These are phyloP conservation scores for Lomentospora prolificans DNA, from an alignment of 2,329 filamentous ascomycete genomes.

Conservation along the genomic window DNA sequence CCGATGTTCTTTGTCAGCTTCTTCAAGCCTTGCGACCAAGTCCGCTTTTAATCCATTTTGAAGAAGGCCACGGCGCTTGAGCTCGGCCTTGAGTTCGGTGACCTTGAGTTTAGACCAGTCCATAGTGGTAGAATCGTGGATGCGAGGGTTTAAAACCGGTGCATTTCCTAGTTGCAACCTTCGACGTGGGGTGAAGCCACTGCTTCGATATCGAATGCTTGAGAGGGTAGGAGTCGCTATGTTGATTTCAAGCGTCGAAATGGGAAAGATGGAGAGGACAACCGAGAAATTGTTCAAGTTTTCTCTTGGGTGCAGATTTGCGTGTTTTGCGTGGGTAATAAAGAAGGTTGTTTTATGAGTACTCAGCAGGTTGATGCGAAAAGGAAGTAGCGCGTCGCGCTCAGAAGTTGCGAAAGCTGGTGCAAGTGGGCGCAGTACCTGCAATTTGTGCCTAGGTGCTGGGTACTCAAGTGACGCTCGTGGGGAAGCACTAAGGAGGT, in stretches of 20 bases:
- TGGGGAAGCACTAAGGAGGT: neutral
- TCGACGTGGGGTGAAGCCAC: neutral
- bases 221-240: neutral
- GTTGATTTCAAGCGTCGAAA: neutral
- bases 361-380: neutral
- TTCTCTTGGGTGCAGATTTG: no score
- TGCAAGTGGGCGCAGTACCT: neutral
- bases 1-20: slow-evolving; percentile 24
- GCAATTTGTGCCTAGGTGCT: neutral
- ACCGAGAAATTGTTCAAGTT: no score
- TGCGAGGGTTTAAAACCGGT: neutral
- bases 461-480: neutral
- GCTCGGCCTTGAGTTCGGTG: slow-evolving; percentile 62
- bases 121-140: slow-evolving; percentile 23
- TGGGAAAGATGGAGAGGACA: neutral
- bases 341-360: neutral
- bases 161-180: neutral
- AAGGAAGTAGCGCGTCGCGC: neutral
- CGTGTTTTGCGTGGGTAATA: neutral
- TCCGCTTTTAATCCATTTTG: slow-evolving; percentile 63
- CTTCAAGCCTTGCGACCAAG: slow-evolving; percentile 54
- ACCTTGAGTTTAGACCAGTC: slow-evolving; percentile 58
- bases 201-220: no score
- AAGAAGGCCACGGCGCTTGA: slow-evolving; percentile 61
- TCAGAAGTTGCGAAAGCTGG: neutral